These are phyloP conservation scores for Cytospora piceae DNA, from an alignment of 2,329 filamentous ascomycete genomes.

Conservation along the genomic window DNA sequence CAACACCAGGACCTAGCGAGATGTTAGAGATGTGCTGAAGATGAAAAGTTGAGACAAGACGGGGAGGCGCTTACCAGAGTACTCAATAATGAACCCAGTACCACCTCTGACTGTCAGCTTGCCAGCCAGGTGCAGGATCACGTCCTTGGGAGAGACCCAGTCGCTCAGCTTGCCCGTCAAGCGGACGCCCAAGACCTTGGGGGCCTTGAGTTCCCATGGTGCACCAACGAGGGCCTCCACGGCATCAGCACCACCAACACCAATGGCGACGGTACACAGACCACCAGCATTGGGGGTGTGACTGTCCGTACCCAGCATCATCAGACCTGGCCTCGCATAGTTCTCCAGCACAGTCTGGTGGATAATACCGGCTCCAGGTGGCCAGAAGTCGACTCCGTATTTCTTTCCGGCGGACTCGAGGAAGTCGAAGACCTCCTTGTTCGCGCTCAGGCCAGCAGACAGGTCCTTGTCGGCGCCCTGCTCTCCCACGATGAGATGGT, in stretches of 20 bases:
- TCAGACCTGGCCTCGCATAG: slow-evolving; percentile 92
- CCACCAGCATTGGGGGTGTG: slow-evolving; percentile 98
- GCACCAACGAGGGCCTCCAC: slow-evolving; percentile 96
- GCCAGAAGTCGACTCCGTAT: slow-evolving; percentile 96
- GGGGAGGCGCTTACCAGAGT: slow-evolving; percentile 59
- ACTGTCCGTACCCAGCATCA: slow-evolving; percentile 98
- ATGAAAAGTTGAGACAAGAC: not conserved
- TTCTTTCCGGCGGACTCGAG: slow-evolving; percentile 88
- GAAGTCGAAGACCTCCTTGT: slow-evolving; percentile 98
- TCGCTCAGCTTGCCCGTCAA: slow-evolving; percentile 82
- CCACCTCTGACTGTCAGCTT: slow-evolving; percentile 90
- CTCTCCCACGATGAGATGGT: slow-evolving; percentile 97
- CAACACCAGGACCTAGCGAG: slow-evolving; percentile 70
- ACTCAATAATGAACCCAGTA: slow-evolving; percentile 93
- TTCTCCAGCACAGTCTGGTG: slow-evolving; percentile 98
- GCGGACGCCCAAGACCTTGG: slow-evolving; percentile 83
- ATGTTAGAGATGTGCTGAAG: not conserved
- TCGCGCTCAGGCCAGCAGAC: slow-evolving; percentile 81
- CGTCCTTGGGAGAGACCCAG: slow-evolving; percentile 94
- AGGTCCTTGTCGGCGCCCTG: slow-evolving; percentile 87
- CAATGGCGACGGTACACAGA: slow-evolving; percentile 90
- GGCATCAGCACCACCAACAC: slow-evolving; percentile 94
- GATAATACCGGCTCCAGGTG: slow-evolving; percentile 90
- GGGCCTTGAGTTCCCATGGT: slow-evolving; percentile 96
- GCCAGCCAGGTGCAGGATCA: slow-evolving; percentile 88